Conservation (phyloP, 2,329 filamentous ascomycete species). For the Claviceps capensis region DNA sequence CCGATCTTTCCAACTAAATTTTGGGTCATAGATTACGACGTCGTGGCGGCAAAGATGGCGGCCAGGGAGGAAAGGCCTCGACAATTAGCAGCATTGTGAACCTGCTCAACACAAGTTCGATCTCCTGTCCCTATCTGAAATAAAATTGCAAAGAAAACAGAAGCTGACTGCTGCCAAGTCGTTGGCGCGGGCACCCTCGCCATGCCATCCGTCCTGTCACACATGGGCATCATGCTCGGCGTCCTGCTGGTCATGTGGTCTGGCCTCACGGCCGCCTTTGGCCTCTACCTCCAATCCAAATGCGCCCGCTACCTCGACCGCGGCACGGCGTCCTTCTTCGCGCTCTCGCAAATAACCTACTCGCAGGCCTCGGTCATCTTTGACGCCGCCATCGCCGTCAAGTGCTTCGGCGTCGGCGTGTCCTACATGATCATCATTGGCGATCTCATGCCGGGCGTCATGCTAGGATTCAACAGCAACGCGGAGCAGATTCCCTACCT, state of each 20-base stretch:
- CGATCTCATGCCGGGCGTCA: constrained; percentile 92
- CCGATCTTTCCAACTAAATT: constrained; percentile 1
- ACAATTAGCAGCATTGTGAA: constrained; percentile 91
- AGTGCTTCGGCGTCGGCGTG: constrained; percentile 94
- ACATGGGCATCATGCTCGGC: constrained; percentile 86
- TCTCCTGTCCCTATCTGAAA: no score
- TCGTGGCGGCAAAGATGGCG: constrained; percentile 57
- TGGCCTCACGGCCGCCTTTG: constrained; percentile 76
- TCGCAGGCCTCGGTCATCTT: constrained; percentile 92
- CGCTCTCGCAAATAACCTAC: constrained; percentile 92
- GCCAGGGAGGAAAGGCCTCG: constrained; percentile 59
- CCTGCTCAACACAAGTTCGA: constrained; percentile 82
- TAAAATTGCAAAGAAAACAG: background rate
- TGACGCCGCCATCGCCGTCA: constrained; percentile 89
- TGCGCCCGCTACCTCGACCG: constrained; percentile 89
- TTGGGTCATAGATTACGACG: constrained; percentile 34
- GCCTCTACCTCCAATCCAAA: constrained; percentile 84
- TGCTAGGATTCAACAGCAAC: constrained; percentile 61
- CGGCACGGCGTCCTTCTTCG: constrained; percentile 83
- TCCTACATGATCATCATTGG: constrained; percentile 98
- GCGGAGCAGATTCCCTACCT: constrained; percentile 54
- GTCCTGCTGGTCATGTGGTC: constrained; percentile 82
- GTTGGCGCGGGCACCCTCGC: constrained; percentile 88
- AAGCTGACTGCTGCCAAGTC: constrained; percentile 38
- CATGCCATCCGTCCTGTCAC: constrained; percentile 88